Evolutionary conservation across 2,329 filamentous ascomycete genomes (phyloP), one percentile per base, ranked within the genome.

Genomic region (Colletotrichum cereale): DNA sequence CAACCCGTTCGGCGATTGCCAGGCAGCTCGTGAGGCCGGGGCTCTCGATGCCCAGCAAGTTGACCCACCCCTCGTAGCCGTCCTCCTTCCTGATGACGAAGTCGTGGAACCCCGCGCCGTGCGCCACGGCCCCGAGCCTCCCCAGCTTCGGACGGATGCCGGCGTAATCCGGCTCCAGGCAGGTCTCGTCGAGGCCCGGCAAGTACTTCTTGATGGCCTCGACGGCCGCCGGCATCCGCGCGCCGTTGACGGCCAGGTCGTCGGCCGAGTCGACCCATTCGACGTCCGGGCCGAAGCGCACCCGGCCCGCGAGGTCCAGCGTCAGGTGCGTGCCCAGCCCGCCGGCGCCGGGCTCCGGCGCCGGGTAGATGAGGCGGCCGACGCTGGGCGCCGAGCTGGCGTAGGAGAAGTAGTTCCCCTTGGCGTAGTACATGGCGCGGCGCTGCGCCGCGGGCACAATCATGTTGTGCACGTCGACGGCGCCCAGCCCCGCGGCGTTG

Each of bases 381-480:
- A 95, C 90, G 38, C 77, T 79, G 0, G 94, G 95, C 44, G 60
- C 50, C 0, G 91, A 89, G 1, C 89, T 84, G 0, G 87, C 82
- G 83, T 98, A 98, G 38, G 92, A 93, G 83, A 97, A 98, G 84
- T 99, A 99, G 72, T 94, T 96, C 0, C 96, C 96, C 84, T 99
- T 99, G 71, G 96, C 96, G 82, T 92, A 98, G 84, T 89, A 93
- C 6, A 94, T 88, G 31, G 82, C 87, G 48, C 84, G 84, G 62
- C 90, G 90, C 6, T 87, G 82, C 0, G 83, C 80, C 0, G 83
- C 75, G 0, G 91, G 90, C 0, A 94, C 86, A 47, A 98, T 88
- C 88, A 95, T 91, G 83, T 98, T 99, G 77, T 92, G 92, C 55
- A 98, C 85, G 29, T 84, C 84, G 62, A 92, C 92, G 26, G 95